Evolutionary conservation across 108 stramenopile species (phyloP), one percentile per base, ranked within the genome.

Genomic region (Chaetoceros muelleri): DNA sequence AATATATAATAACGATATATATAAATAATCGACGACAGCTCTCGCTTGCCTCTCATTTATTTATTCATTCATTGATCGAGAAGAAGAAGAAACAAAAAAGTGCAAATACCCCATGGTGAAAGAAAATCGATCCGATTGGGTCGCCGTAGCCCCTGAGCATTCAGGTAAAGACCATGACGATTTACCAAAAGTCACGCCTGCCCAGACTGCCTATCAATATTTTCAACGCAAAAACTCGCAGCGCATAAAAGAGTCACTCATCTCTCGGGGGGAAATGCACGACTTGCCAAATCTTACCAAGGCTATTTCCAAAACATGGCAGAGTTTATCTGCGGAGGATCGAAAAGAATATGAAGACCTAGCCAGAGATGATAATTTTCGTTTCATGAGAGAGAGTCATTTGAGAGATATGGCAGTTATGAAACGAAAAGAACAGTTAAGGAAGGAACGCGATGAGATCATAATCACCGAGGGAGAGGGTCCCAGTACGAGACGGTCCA

Each of bases 71-170:
- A n/a, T n/a, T n/a, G n/a, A n/a, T n/a, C n/a, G n/a, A n/a, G n/a
- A n/a, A n/a, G n/a, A n/a, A n/a, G n/a, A n/a, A 40, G 13, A 49
- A 49, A 49, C 13, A 49, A 25, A 59, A 17, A 57, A 26, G 49
- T 31, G 22, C 62, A 53, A 28, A 24, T 23, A 64, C 60, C n/a
- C n/a, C 52, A 82, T 85, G 80, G 74, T 64, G 44, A 85, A 81
- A 56, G 88, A 90, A 71, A 78, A 85, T 64, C 78, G 85, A 27
- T 81, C 81, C 20, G 61, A 60, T 52, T 91, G 89, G 85, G 89
- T 91, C 47, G 89, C 89, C 23, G 89, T 91, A 34, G 75, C 75
- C 21, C 82, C 85, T 25, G 83, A 91, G 58, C 72, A 72, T 60
- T 46, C 72, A 22, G 19, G 55, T 31, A 45, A 28, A 22, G 52